Evolutionary conservation across 345 rosid genomes (phyloP).

Genomic region (Nasturtium officinale): DNA sequence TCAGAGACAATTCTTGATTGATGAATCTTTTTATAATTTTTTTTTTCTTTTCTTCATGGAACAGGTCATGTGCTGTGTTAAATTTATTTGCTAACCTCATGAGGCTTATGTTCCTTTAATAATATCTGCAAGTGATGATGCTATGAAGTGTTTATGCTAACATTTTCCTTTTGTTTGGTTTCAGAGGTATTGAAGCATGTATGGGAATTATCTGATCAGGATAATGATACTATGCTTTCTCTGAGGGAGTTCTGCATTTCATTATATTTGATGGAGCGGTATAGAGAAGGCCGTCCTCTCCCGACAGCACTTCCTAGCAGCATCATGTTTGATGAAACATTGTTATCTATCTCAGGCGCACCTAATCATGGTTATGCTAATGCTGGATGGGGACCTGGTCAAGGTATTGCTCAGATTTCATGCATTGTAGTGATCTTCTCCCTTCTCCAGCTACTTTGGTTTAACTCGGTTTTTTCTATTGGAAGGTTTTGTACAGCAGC

Average conservation of each 20-base stretch:
- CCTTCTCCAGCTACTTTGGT: constrained; percentile 30
- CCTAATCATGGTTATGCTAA: constrained; percentile 65
- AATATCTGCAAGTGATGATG: constrained; percentile 17
- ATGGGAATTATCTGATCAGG: constrained; percentile 99
- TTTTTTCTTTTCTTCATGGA: constrained; percentile 15
- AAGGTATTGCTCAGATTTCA: constrained; percentile 56
- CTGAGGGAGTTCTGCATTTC: constrained; percentile 97
- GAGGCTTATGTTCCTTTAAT: constrained; percentile 16
- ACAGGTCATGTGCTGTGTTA: constrained; percentile 18
- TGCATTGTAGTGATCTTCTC: constrained; percentile 23
- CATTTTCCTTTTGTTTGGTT: constrained; percentile 36
- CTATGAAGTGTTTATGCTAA: constrained; percentile 23
- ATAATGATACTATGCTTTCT: constrained; percentile 97
- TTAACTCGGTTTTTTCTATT: constrained; percentile 9
- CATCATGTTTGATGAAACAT: constrained; percentile 80
- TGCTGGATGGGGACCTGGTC: constrained; percentile 74
- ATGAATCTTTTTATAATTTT: background rate
- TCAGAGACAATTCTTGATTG: constrained; percentile 12
- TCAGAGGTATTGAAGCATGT: constrained; percentile 95
- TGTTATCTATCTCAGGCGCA: constrained; percentile 82
- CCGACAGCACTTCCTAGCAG: constrained; percentile 79
- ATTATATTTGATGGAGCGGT: constrained; percentile 94
- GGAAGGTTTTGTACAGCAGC: constrained; percentile 76
- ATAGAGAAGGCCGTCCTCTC: constrained; percentile 90
- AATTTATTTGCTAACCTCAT: constrained; percentile 21